These are phyloP conservation scores for Vigna angularis DNA, from an alignment of 306 rosid genomes.

Conservation along the genomic window DNA sequence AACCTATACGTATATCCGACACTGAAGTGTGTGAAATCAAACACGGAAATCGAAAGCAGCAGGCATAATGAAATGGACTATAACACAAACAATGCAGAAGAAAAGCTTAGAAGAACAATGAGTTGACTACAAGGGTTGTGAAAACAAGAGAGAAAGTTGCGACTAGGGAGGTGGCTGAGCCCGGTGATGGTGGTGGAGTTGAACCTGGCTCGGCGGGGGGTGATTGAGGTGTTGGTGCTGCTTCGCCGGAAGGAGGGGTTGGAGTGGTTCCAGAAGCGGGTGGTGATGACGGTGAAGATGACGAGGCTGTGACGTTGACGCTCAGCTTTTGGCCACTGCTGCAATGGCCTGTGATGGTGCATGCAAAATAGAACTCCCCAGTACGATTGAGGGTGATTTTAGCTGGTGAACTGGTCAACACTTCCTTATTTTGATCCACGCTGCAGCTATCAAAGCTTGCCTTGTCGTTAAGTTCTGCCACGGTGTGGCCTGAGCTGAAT, in stretches of 20 bases:
- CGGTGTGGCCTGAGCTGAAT: conserved; percentile 21
- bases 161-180: conserved; percentile 40
- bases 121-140: not conserved
- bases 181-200: not conserved
- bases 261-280: conserved; percentile 35
- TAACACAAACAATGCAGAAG: not conserved
- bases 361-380: conserved; percentile 46
- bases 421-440: not conserved
- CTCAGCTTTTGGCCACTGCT: conserved; percentile 55
- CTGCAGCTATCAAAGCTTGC: conserved; percentile 38
- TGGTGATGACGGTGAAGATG: conserved; percentile 30
- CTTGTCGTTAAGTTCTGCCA: conserved; percentile 29
- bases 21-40: not conserved
- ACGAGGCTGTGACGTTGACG: conserved; percentile 14
- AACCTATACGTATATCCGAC: not conserved
- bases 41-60: not conserved
- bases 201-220: conserved; percentile 23
- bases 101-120: conserved; percentile 18
- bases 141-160: conserved; percentile 40
- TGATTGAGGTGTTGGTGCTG: conserved; percentile 31
- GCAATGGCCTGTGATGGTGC: conserved; percentile 52
- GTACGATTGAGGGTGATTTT: conserved; percentile 14
- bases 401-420: not conserved
- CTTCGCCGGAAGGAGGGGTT: conserved; percentile 12
- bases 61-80: not conserved